These are phyloP conservation scores for Stagonosporopsis rhizophila DNA, from an alignment of 2,329 filamentous ascomycete species.

Conservation along the genomic window DNA sequence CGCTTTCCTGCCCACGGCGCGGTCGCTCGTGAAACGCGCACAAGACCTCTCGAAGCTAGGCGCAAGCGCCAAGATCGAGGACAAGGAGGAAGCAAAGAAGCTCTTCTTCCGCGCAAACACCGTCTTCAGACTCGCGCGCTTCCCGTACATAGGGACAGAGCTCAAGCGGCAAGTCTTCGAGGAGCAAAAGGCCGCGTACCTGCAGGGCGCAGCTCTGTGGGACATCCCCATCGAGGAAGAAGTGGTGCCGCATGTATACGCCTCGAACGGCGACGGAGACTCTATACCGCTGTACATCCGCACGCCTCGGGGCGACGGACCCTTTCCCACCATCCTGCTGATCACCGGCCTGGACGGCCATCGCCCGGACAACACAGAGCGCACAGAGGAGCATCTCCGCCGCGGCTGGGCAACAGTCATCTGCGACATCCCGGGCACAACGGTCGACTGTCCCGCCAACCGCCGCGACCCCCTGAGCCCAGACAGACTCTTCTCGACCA, in stretches of 20 bases:
- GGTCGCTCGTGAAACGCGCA: conserved; percentile 62
- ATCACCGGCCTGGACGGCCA: conserved; percentile 66
- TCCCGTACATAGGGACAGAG: conserved; percentile 62
- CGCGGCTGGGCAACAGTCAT: conserved; percentile 59
- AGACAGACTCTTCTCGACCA: conserved; percentile 60
- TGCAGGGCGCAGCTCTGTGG: conserved; percentile 57
- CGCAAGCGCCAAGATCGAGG: conserved; percentile 47
- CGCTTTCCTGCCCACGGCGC: conserved; percentile 66
- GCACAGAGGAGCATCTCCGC: conserved; percentile 55
- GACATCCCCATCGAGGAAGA: conserved; percentile 66
- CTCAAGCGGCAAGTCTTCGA: conserved; percentile 68
- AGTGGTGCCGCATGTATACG: conserved; percentile 63
- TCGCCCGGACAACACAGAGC: conserved; percentile 57
- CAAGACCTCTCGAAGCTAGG: conserved; percentile 48
- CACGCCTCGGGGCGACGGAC: conserved; percentile 54
- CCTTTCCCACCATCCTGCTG: conserved; percentile 60
- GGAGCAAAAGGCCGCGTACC: conserved; percentile 69
- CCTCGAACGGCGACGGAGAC: conserved; percentile 59
- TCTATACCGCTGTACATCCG: conserved; percentile 71
- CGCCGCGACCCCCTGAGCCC: conserved; percentile 56
- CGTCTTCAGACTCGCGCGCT: conserved; percentile 75
- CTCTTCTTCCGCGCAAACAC: conserved; percentile 74
- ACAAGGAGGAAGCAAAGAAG: conserved; percentile 61
- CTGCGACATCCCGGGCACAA: conserved; percentile 64
- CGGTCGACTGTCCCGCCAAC: conserved; percentile 60